Percentiles rank a stretch among this genome's conserved stretches.
Evolutionary conservation across 2,329 filamentous ascomycete genomes (phyloP).

Genomic region (Grosmannia serpens): DNA sequence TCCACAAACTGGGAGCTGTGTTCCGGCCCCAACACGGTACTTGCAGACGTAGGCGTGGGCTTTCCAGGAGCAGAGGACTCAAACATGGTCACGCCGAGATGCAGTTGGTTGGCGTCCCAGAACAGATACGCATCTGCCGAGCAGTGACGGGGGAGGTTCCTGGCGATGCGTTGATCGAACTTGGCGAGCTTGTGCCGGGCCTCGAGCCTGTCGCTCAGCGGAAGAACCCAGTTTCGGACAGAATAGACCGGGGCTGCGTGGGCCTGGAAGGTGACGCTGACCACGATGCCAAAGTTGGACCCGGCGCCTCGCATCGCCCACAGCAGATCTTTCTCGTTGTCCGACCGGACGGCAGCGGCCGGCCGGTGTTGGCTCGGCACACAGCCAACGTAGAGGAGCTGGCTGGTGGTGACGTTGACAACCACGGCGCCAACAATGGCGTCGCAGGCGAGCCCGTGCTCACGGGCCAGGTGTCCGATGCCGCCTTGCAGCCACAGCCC

Average conservation of each 20-base stretch:
- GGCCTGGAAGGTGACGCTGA: conserved; percentile 19
- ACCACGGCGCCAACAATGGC: conserved; percentile 48
- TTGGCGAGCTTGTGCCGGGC: conserved; percentile 23
- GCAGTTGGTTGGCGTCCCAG: conserved; percentile 29
- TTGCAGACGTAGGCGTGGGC: too few species aligned
- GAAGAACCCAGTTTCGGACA: conserved; percentile 28
- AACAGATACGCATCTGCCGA: conserved; percentile 48
- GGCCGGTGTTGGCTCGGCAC: conserved; percentile 36
- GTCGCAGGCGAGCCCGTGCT: conserved; percentile 47
- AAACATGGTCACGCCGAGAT: conserved; percentile 40
- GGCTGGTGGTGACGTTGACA: conserved; percentile 34
- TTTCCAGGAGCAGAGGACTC: conserved; percentile 20
- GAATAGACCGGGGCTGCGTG: conserved; percentile 26
- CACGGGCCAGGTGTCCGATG: conserved; percentile 46
- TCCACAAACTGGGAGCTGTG: conserved; percentile 25
- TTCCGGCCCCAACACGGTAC: not conserved
- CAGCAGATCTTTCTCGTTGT: conserved; percentile 20
- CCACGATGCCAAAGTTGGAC: conserved; percentile 31
- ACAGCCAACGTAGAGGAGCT: conserved; percentile 37
- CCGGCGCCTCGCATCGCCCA: conserved; percentile 30
- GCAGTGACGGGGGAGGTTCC: conserved; percentile 25
- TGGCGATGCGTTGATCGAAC: conserved; percentile 28
- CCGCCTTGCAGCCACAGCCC: conserved; percentile 30
- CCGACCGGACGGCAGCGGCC: conserved; percentile 24
- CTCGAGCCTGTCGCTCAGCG: conserved; percentile 19